A percentile compares a stretch with the other conserved stretches of the same genome.
Conservation (phyloP, 2,329 filamentous ascomycete species). For the Ceratocystis smalleyi region DNA sequence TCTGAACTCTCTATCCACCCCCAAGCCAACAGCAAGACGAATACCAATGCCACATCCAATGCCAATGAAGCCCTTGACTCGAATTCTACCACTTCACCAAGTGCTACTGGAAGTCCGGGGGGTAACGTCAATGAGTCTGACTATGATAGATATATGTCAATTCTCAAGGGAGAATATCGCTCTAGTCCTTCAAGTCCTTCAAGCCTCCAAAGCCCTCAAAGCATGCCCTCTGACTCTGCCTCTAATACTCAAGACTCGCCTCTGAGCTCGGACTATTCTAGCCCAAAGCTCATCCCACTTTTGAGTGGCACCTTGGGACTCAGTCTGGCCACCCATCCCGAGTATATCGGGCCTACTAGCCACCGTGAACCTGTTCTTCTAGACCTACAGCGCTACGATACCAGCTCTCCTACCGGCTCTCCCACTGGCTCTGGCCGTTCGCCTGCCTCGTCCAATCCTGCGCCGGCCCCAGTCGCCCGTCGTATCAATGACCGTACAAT, state of each 20-base stretch:
- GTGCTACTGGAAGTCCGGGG: background rate
- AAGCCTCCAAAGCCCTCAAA: constrained; percentile 1
- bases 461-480: constrained; percentile 21
- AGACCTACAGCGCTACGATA: constrained; percentile 39
- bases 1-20: constrained; percentile 1
- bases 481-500: constrained; percentile 25
- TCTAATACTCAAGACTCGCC: constrained; percentile 2
- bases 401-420: constrained; percentile 16
- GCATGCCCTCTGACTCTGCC: background rate
- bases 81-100: background rate
- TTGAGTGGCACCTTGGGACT: constrained; percentile 36
- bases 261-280: background rate
- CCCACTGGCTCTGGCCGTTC: constrained; percentile 9
- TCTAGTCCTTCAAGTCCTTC: constrained; percentile 2
- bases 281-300: constrained; percentile 19
- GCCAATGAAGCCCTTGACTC: constrained; percentile 1
- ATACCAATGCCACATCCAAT: background rate
- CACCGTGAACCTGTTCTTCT: constrained; percentile 43
- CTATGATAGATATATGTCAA: constrained; percentile 15
- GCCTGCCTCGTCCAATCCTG: constrained; percentile 11
- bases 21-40: background rate
- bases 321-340: constrained; percentile 42
- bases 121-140: constrained; percentile 3
- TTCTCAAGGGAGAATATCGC: constrained; percentile 7
- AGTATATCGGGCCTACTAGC: constrained; percentile 44